A percentile compares a stretch with the other conserved stretches of the same genome.
phyloP scores from a whole-genome alignment of 805 yeast genomes.

The Pichia nanzhaoensis region DNA sequence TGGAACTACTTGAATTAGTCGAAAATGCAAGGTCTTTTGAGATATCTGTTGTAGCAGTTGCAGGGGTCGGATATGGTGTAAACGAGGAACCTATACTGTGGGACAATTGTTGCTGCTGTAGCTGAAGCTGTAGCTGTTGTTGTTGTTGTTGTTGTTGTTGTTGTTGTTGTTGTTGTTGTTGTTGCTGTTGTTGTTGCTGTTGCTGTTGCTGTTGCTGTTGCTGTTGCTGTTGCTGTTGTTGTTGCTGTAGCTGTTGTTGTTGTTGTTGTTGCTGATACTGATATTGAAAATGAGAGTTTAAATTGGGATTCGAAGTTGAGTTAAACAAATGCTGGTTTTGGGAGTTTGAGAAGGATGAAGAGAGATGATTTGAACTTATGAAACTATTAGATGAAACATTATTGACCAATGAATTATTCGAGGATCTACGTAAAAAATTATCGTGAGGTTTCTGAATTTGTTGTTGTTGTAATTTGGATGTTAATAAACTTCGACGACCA shows the following conservation, averaged over 20 bases:
- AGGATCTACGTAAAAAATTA: constrained; percentile 5
- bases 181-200: background rate
- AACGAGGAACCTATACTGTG: constrained; percentile 9
- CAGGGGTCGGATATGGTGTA: constrained; percentile 35
- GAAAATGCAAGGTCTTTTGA: constrained; percentile 42
- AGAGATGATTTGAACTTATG: constrained; percentile 1
- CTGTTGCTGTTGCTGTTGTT: constrained; percentile 6
- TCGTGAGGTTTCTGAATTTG: constrained; percentile 9
- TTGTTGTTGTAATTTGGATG: constrained; percentile 25
- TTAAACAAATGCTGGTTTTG: too few relatives aligned
- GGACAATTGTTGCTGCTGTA: constrained; percentile 13
- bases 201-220: background rate
- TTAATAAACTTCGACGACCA: constrained; percentile 26
- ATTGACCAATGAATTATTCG: background rate
- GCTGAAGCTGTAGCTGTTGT: constrained; percentile 5
- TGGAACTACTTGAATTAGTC: constrained; percentile 29
- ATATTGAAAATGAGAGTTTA: constrained; percentile 5
- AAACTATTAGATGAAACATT: background rate
- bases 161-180: constrained; percentile 6
- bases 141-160: constrained; percentile 11
- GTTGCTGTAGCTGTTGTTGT: background rate
- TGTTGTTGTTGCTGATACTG: background rate
- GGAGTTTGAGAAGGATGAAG: constrained; percentile 7
- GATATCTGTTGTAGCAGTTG: constrained; percentile 50
- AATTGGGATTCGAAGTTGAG: background rate